Conservation (phyloP, 768 basidiomycete species). For the Fistulinella prunicolor region DNA sequence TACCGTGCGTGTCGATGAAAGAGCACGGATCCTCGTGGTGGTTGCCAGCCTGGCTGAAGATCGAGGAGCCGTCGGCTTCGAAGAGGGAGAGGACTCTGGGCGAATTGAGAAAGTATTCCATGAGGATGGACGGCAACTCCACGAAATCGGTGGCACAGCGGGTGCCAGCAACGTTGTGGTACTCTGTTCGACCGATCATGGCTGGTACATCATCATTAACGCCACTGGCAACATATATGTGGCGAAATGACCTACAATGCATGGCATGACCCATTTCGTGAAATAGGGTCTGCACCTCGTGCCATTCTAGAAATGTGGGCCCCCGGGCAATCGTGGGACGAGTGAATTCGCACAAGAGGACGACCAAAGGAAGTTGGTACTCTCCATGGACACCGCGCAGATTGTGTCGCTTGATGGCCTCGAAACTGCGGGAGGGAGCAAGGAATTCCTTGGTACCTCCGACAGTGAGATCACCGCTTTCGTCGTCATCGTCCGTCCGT, state of each 20-base stretch:
- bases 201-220: slow-evolving; percentile 46
- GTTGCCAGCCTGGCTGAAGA: slow-evolving; percentile 50
- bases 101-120: slow-evolving; percentile 96
- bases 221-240: neutral
- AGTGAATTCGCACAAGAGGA: slow-evolving; percentile 84
- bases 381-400: slow-evolving; percentile 63
- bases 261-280: slow-evolving; percentile 99
- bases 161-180: slow-evolving; percentile 96
- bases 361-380: slow-evolving; percentile 89
- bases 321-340: slow-evolving; percentile 57
- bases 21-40: slow-evolving; percentile 74
- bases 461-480: slow-evolving; percentile 52
- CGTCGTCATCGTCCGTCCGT: slow-evolving; percentile 89
- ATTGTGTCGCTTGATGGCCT: slow-evolving; percentile 55
- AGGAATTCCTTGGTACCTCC: slow-evolving; percentile 41
- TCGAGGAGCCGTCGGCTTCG: slow-evolving; percentile 47
- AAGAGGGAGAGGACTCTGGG: slow-evolving; percentile 81
- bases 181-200: slow-evolving; percentile 96
- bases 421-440: slow-evolving; percentile 57
- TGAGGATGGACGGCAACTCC: slow-evolving; percentile 94
- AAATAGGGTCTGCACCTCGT: slow-evolving; percentile 90
- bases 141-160: slow-evolving; percentile 98
- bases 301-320: slow-evolving; percentile 81
- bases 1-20: slow-evolving; percentile 85
- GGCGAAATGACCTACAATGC: slow-evolving; percentile 74